Base-by-base conservation (phyloP, 768 basidiomycete genomes). In the Leccinum broughii region DNA sequence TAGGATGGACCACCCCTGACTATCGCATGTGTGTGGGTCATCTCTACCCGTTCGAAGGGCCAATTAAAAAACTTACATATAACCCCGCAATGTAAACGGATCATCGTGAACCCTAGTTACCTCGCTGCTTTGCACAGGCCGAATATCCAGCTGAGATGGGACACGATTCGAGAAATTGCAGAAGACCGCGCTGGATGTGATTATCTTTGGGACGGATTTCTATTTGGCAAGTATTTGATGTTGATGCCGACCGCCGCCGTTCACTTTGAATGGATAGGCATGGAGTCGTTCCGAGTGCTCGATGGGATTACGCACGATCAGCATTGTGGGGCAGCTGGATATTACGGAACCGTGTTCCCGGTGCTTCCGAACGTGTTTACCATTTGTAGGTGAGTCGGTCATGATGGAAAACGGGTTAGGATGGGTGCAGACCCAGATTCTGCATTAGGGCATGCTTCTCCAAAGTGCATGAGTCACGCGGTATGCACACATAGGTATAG, bases 11-110 rank as follows among this genome's bases (percentile, higher is more conserved):
- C 34, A 34, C 46, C 22, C 56, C 57, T 22, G 57, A 34, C 56
- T 34, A 59, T 59, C 22, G 57, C 30, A 34, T 13, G 46, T 59
- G 57, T 28, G 20, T 22, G 17, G 35, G 37, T 35, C 20, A 50
- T 28, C 20, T 62, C 30, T 51, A 52, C 22, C 17, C 26, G 17
- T 52, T 49, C 30, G 39, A 53, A n/a, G 17, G 11, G 28, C 11
- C 11, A 9, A 9, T 44, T 14, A 41, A 22, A 15, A 24, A 34
- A 22, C 14, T 48, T 37, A 39, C 54, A 15, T 15, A 46, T 22
- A 85, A 84, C 80, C 48, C 79, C 81, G 26, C 85, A 84, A 35
- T 86, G 85, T 68, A 86, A 84, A 68, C 77, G 87, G 26, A 77
- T 87, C 20, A 81, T 89, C 35, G 76, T 83, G 79, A 79, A 59